phyloP scores from a whole-genome alignment of 108 stramenopile species.

The Stephanodiscus triporus region DNA sequence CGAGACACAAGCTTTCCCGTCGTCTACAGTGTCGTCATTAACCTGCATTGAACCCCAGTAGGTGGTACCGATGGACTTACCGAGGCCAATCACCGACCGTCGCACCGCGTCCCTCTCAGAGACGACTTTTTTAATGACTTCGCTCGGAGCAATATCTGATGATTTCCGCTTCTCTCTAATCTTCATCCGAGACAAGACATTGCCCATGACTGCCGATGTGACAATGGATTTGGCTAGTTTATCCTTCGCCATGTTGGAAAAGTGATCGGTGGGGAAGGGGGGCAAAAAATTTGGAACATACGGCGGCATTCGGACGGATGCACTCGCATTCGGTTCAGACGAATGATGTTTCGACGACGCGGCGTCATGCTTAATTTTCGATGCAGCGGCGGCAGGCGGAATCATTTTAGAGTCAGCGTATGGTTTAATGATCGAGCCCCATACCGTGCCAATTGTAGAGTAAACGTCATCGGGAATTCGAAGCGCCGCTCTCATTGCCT shows the following conservation, averaged over 20 bases:
- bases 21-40: neutral
- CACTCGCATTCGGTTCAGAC: neutral
- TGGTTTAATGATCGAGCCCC: constrained; percentile 10
- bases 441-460: constrained; percentile 7
- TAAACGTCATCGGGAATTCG: constrained; percentile 22
- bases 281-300: constrained; percentile 57
- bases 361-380: constrained; percentile 3
- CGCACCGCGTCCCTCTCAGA: constrained; percentile 26
- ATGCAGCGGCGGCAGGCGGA: neutral
- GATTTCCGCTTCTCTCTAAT: constrained; percentile 16
- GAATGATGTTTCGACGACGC: constrained; percentile 4
- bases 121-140: neutral
- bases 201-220: constrained; percentile 33
- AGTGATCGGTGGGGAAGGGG: constrained; percentile 39
- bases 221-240: constrained; percentile 8
- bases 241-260: constrained; percentile 9
- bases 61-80: constrained; percentile 29
- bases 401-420: neutral
- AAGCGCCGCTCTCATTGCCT: constrained; percentile 16
- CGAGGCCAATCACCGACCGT: constrained; percentile 39
- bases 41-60: constrained; percentile 42
- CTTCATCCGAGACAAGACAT: constrained; percentile 23
- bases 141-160: neutral
- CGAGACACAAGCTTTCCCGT: neutral
- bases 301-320: constrained; percentile 26